Conservation (phyloP, 495 filamentous ascomycete genomes). For the Talaromyces thailandensis region DNA sequence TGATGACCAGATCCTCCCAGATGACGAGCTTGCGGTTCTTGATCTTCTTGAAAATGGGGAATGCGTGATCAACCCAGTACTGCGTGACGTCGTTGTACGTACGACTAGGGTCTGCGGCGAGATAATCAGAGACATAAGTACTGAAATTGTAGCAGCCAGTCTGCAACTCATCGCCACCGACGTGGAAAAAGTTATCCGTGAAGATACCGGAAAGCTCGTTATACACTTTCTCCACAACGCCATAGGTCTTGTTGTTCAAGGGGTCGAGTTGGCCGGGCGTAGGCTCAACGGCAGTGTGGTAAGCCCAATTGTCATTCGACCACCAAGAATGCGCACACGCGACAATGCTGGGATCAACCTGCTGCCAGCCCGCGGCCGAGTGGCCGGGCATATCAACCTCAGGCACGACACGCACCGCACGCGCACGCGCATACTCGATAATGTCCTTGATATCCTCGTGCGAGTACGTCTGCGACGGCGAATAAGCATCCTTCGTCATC, state of each 20-base stretch:
- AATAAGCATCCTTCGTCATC: conserved; percentile 48
- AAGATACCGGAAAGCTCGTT: conserved; percentile 43
- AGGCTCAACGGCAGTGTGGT: conserved; percentile 47
- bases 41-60: conserved; percentile 40
- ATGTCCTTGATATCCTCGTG: conserved; percentile 30
- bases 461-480: conserved; percentile 32
- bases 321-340: conserved; percentile 46
- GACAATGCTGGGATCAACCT: conserved; percentile 42
- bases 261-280: conserved; percentile 50
- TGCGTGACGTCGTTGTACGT: conserved; percentile 44
- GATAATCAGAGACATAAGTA: conserved; percentile 33
- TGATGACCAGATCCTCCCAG: conserved; percentile 47
- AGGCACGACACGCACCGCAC: conserved; percentile 40
- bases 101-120: conserved; percentile 38
- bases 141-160: conserved; percentile 47
- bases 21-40: conserved; percentile 40
- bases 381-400: conserved; percentile 47
- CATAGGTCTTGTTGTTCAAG: conserved; percentile 45
- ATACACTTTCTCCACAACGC: conserved; percentile 42
- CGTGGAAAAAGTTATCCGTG: conserved; percentile 45
- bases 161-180: conserved; percentile 46
- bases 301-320: conserved; percentile 42
- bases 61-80: conserved; percentile 45
- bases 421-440: conserved; percentile 35
- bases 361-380: conserved; percentile 43